Base-by-base conservation (phyloP, 2,329 filamentous ascomycete species). In the Pochonia chlamydosporia region DNA sequence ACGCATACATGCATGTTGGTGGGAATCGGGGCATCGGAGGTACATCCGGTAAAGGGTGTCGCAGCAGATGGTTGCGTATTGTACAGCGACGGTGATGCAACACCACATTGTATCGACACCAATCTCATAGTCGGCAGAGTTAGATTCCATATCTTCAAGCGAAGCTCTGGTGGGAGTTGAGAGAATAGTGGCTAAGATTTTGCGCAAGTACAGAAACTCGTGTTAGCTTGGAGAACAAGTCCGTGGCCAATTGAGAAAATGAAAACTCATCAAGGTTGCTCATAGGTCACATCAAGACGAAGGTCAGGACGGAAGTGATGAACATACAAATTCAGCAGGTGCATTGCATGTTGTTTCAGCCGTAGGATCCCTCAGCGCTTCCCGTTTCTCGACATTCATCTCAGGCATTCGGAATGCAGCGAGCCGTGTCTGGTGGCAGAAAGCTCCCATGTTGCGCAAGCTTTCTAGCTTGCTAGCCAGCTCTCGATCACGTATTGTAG, bases 71-170 rank as follows among this genome's bases (percentile, higher is more conserved):
- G 23, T 9, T 41, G 33, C 1, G 35, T 14, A 16, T 56, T 52
- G 13, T 47, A 41, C 16, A 55, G 47, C 30, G 61, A 62, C 5
- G 57, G 51, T 28, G 61, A 61, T 13, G 57, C 56, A 31, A 61
- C 58, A 24, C 66, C 67, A 56, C 69, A 74, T 36, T 60, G 63
- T 25, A 75, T 59, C 2, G 70, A 64, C 23, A 76, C 67, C 42
- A 76, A 60, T 26, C 73, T 71, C 10, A 67, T 58, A 13, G 58
- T 55, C 1, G 71, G 69, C 16, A 73, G 58, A 53, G 66, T 74
- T 52, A 69, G 63, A 35, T 62, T 61, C 74, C 74, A 76, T 42
- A 76, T 72, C 47, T 65, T 69, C 21, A 75, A 59, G 10, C 74
- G 70, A 14, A 76, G 59, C 53, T 76, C 74, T 11, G 65, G 55